Conservation (phyloP, 1,139 yeast species). For the Zygoascus hellenicus region DNA sequence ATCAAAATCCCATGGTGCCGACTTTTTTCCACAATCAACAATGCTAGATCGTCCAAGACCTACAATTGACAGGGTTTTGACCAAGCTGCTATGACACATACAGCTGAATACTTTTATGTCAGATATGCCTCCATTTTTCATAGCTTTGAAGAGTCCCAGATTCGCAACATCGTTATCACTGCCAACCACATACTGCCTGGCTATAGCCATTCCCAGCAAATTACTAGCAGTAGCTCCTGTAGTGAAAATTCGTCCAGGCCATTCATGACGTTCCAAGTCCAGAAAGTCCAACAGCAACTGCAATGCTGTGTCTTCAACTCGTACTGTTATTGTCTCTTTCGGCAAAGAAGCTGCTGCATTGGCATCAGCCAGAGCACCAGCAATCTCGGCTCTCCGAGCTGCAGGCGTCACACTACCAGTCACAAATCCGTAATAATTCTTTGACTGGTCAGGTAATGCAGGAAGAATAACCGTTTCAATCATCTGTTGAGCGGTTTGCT, state of each 20-base stretch:
- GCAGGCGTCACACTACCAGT: slow-evolving; percentile 30
- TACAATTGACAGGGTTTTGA: slow-evolving; percentile 25
- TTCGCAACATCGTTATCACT: slow-evolving; percentile 12
- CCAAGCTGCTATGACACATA: slow-evolving; percentile 24
- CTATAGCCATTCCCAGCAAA: slow-evolving; percentile 24
- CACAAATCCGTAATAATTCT: slow-evolving; percentile 27
- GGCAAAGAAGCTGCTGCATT: slow-evolving; percentile 21
- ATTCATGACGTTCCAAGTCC: slow-evolving; percentile 17
- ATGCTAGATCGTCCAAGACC: slow-evolving; percentile 25
- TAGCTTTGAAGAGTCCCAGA: slow-evolving; percentile 18
- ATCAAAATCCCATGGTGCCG: slow-evolving; percentile 24
- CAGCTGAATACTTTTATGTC: slow-evolving; percentile 22
- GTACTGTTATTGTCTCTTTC: slow-evolving; percentile 22
- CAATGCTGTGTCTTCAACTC: slow-evolving; percentile 23
- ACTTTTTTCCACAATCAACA: slow-evolving; percentile 13
- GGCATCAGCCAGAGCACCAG: slow-evolving; percentile 24
- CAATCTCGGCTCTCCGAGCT: slow-evolving; percentile 25
- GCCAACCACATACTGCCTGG: slow-evolving; percentile 20
- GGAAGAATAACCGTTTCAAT: slow-evolving; percentile 19
- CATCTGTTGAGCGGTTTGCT: slow-evolving; percentile 14
- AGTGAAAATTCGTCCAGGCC: slow-evolving; percentile 24
- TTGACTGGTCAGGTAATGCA: slow-evolving; percentile 23
- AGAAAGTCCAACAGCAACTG: slow-evolving; percentile 22
- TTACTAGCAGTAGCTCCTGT: slow-evolving; percentile 30
- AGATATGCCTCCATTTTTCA: slow-evolving; percentile 17